A percentile compares a stretch with the other conserved stretches of the same genome.
Evolutionary conservation across 2,329 filamentous ascomycete genomes (phyloP).

Genomic region (Colletotrichum tofieldiae): DNA sequence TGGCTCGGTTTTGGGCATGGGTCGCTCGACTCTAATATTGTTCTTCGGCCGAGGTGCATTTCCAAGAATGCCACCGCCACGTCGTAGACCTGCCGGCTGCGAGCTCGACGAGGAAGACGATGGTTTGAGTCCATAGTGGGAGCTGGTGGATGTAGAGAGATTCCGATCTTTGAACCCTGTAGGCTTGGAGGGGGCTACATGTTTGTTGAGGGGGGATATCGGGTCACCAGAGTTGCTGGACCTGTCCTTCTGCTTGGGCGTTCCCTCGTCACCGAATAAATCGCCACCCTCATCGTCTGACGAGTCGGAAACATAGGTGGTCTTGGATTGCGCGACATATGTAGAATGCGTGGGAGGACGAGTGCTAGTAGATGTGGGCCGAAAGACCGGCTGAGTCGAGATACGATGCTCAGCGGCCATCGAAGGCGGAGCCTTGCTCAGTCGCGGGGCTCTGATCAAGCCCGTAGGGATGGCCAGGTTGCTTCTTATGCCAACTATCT

Average conservation of each 20-base stretch:
- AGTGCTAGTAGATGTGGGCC: conserved; percentile 43
- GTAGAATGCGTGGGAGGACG: conserved; percentile 24
- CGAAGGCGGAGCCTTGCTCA: conserved; percentile 61
- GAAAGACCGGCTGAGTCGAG: conserved; percentile 56
- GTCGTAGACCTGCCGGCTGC: conserved; percentile 25
- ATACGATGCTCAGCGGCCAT: conserved; percentile 70
- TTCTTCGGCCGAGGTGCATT: conserved; percentile 35
- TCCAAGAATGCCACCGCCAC: conserved; percentile 32
- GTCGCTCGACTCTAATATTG: conserved; percentile 37
- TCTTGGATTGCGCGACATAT: conserved; percentile 42
- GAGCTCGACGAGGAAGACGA: neutral
- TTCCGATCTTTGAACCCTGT: conserved; percentile 6
- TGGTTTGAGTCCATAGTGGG: neutral
- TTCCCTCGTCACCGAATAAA: conserved; percentile 32
- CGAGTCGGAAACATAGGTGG: conserved; percentile 60
- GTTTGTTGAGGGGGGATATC: conserved; percentile 3
- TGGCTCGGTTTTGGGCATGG: conserved; percentile 18
- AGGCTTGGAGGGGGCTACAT: neutral
- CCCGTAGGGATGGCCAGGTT: conserved; percentile 39
- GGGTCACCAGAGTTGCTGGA: neutral
- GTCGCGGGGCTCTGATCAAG: conserved; percentile 55
- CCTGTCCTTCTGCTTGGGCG: conserved; percentile 26
- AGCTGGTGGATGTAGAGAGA: neutral
- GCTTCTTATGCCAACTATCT: conserved; percentile 61
- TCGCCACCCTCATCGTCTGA: conserved; percentile 33